Base-by-base conservation (phyloP, 192 early-diverging fungal genomes). In the Phlyctochytrium planicorne region DNA sequence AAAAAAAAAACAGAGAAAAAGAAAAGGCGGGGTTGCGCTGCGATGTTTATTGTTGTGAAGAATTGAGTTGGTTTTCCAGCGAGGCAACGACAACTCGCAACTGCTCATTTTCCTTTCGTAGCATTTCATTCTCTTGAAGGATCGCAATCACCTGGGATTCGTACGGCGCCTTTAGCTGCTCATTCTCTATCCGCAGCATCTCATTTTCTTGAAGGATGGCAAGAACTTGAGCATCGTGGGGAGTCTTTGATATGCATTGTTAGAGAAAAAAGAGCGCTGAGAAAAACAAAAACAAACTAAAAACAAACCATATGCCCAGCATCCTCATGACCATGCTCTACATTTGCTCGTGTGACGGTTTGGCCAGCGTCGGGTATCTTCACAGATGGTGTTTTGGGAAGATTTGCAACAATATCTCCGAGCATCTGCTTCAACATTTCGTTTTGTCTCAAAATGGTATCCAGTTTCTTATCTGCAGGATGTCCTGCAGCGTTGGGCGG, bases 391-490 rank as follows among this genome's bases (percentile, higher is more conserved):
- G 40, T 14, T 16, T 14, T 36, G 12, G 55, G 40, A 36, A 70
- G 60, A 30, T 47, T 64, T 16, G 14, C 61, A 30, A 70, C 16
- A 14, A 63, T 30, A 29, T 70, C 68, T 30, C 10, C 34, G 30
- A 70, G 52, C 23, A 63, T 27, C 1, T 36, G 30, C 52, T 55
- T 59, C 25, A 59, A 47, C 34, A 63, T 47, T 0, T 6, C 47
- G 60, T 70, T 63, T 29, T 70, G 68, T 53, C 53, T 37, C 61
- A 53, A 34, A 36, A 70, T 63, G 20, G 60, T 57, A 29, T 62
- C 53, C 12, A 70, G 33, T 47, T 34, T 24, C 25, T 70, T 61
- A 33, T 70, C 30, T n/a, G n/a, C n/a, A n/a, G n/a, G n/a, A n/a
- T n/a, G n/a, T n/a, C n/a, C n/a, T n/a, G n/a, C n/a, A n/a, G n/a